Percentiles rank a stretch among this genome's conserved stretches.
These are phyloP conservation scores for Tolypocladium tundrense DNA, from an alignment of 2,329 filamentous ascomycete species.

Conservation along the genomic window DNA sequence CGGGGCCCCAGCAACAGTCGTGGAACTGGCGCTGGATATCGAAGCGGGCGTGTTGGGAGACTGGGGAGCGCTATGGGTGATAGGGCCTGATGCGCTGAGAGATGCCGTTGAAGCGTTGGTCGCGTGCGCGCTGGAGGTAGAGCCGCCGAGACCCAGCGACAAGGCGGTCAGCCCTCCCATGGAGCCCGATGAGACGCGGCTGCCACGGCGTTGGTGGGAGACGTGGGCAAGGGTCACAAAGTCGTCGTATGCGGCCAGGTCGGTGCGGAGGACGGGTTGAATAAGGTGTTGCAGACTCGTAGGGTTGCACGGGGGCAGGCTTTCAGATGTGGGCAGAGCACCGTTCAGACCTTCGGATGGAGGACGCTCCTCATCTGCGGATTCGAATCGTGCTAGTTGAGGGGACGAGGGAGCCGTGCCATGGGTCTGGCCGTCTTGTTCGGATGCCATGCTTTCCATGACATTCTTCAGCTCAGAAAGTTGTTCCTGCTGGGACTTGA, in stretches of 20 bases:
- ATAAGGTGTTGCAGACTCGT: slow-evolving; percentile 75
- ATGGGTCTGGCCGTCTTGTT: slow-evolving; percentile 61
- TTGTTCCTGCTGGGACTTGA: slow-evolving; percentile 89
- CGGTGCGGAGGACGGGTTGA: slow-evolving; percentile 71
- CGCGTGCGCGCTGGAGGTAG: slow-evolving; percentile 34
- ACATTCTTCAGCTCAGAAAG: slow-evolving; percentile 82
- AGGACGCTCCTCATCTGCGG: slow-evolving; percentile 32
- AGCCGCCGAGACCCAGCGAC: slow-evolving; percentile 33
- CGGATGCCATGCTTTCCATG: slow-evolving; percentile 74
- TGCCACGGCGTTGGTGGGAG: slow-evolving; percentile 49
- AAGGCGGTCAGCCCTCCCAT: slow-evolving; percentile 39
- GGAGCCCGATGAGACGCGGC: slow-evolving; percentile 62
- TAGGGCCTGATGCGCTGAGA: slow-evolving; percentile 36
- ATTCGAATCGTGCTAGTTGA: slow-evolving; percentile 59
- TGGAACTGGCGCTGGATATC: slow-evolving; percentile 33
- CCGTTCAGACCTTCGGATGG: slow-evolving; percentile 17
- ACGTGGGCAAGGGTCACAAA: slow-evolving; percentile 68
- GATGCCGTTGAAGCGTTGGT: slow-evolving; percentile 54
- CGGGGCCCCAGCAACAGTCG: slow-evolving; percentile 17
- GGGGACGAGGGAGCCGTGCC: slow-evolving; percentile 78
- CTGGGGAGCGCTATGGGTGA: slow-evolving; percentile 42
- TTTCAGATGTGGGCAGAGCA: slow-evolving; percentile 30
- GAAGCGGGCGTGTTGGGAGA: slow-evolving; percentile 50
- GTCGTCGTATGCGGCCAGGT: slow-evolving; percentile 73
- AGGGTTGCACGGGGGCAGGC: slow-evolving; percentile 43